Percentiles rank a stretch among this genome's conserved stretches.
Conservation (phyloP, 805 yeast species). For the Kluyveromyces aestuarii region DNA sequence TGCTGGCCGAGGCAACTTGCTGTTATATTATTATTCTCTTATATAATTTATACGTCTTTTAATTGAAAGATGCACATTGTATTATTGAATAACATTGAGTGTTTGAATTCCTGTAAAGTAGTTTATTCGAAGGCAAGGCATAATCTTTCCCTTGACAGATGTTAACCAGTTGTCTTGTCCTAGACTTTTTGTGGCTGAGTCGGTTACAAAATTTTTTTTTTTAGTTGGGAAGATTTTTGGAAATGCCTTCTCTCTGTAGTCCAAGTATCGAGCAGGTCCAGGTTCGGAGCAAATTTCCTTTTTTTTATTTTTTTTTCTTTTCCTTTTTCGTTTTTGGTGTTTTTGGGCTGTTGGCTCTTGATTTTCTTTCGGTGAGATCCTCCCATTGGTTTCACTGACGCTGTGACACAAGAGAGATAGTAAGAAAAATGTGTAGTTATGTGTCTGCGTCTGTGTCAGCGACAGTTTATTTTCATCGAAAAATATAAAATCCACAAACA, state of each 20-base stretch:
- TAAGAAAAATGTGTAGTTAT: not conserved
- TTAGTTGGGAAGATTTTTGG: not conserved
- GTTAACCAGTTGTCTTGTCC: too few species aligned
- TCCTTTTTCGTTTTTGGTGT: too few species aligned
- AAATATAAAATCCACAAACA: not conserved
- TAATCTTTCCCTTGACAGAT: too few species aligned
- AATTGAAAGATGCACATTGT: not conserved
- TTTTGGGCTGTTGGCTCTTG: too few species aligned
- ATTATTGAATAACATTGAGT: not conserved
- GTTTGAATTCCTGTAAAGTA: too few species aligned
- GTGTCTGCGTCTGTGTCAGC: not conserved
- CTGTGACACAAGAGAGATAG: not conserved
- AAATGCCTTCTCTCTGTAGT: too few species aligned
- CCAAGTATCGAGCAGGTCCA: too few species aligned
- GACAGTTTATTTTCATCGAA: not conserved
- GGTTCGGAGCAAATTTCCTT: too few species aligned
- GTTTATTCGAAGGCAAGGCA: too few species aligned
- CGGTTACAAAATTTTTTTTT: not conserved
- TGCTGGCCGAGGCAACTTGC: not conserved
- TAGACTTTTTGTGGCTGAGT: not conserved
- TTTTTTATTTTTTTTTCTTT: too few species aligned
- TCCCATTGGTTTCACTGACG: too few species aligned
- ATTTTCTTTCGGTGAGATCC: too few species aligned
- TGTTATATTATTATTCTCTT: not conserved
- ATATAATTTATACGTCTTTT: not conserved